Conservation (phyloP, 352 stramenopile species). For the Phytophthora macrochlamydospora region DNA sequence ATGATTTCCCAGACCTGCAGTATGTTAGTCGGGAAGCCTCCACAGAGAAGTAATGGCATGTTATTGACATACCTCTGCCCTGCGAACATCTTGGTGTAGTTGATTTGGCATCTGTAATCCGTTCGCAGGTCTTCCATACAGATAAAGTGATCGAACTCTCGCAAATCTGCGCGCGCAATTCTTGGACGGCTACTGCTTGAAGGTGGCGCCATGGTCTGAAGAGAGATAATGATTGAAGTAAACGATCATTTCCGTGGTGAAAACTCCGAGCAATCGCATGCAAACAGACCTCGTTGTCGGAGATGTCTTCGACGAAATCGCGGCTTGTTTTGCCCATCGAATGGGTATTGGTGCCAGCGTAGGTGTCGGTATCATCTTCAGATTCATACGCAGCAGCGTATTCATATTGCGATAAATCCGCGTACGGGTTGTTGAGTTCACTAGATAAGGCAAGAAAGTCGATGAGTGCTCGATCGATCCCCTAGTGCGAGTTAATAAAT, state of each 20-base stretch:
- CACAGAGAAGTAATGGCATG: no score
- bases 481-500: background rate
- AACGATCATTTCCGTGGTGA: background rate
- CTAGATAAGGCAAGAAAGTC: constrained; percentile 14
- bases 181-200: constrained; percentile 17
- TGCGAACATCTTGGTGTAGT: constrained; percentile 76
- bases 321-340: constrained; percentile 14
- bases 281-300: constrained; percentile 58
- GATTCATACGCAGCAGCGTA: constrained; percentile 28
- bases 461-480: background rate
- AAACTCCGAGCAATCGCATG: no score
- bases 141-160: constrained; percentile 69
- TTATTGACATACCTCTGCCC: constrained; percentile 49
- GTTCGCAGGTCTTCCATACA: constrained; percentile 59
- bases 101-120: constrained; percentile 67
- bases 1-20: constrained; percentile 48
- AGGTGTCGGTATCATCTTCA: constrained; percentile 3
- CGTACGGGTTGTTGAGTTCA: constrained; percentile 50
- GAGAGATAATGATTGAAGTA: background rate
- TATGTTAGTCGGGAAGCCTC: no score
- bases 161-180: constrained; percentile 46
- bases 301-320: constrained; percentile 68
- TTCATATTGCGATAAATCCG: constrained; percentile 35
- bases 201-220: constrained; percentile 14
- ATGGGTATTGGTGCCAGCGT: background rate